A percentile compares a stretch with the other conserved stretches of the same genome.
phyloP scores from a whole-genome alignment of 257 asterid genomes.

The Leptodermis oblonga region DNA sequence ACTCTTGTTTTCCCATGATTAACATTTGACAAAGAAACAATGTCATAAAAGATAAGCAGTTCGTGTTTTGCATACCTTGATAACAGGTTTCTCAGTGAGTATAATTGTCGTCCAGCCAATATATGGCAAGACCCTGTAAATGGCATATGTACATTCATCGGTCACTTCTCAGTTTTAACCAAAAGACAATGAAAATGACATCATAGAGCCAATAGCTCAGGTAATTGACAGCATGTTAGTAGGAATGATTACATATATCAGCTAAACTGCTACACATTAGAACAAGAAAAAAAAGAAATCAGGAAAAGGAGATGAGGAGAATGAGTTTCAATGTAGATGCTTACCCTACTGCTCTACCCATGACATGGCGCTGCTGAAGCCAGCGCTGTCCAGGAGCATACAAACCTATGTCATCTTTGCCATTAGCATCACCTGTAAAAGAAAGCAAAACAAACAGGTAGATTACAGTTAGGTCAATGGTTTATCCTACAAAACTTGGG shows the following conservation, averaged over 20 bases:
- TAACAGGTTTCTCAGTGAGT: slow-evolving; percentile 61
- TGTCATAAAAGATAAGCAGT: not conserved
- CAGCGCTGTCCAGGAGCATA: slow-evolving; percentile 68
- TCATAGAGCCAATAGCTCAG: not conserved
- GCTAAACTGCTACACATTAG: not conserved
- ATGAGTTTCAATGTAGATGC: not conserved
- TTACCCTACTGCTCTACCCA: slow-evolving; percentile 81
- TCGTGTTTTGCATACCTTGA: slow-evolving; percentile 42
- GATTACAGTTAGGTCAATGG: not conserved
- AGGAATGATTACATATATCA: not conserved
- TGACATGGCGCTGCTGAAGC: slow-evolving; percentile 59
- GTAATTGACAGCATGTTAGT: not conserved
- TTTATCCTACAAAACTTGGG: not conserved
- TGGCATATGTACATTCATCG: not conserved
- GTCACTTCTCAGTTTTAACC: not conserved
- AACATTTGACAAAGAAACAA: not conserved
- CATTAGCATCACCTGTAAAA: slow-evolving; percentile 57
- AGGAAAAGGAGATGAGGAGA: not conserved
- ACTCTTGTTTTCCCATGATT: not conserved
- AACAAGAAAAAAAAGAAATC: not conserved
- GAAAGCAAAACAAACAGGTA: slow-evolving; percentile 11
- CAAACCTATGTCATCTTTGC: slow-evolving; percentile 39
- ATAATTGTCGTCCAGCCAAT: slow-evolving; percentile 73
- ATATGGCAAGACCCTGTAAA: slow-evolving; percentile 61
- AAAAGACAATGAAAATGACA: not conserved